Percentiles rank a stretch among this genome's conserved stretches.
Evolutionary conservation across 805 yeast genomes (phyloP).

Genomic region (Teunomyces stri): DNA sequence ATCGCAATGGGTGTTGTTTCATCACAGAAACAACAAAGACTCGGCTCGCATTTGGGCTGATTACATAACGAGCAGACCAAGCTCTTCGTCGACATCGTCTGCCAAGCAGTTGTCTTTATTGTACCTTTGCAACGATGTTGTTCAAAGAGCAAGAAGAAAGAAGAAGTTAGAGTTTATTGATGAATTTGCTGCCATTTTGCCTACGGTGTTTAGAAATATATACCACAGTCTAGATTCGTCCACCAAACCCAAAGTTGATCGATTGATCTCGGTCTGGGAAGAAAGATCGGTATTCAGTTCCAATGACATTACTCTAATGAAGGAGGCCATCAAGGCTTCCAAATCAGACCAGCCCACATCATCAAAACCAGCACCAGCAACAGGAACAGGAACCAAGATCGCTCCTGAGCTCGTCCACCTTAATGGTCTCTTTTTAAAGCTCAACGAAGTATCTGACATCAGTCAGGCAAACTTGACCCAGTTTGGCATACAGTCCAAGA

Average conservation of each 20-base stretch:
- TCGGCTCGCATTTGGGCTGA: conserved; percentile 55
- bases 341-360: conserved; percentile 7
- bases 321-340: conserved; percentile 19
- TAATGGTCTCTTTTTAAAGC: conserved; percentile 27
- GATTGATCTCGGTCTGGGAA: conserved; percentile 58
- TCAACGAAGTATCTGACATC: conserved; percentile 25
- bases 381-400: conserved; percentile 6
- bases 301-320: conserved; percentile 27
- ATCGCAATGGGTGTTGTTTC: conserved; percentile 72
- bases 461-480: conserved; percentile 37
- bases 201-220: conserved; percentile 35
- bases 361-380: background rate
- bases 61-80: conserved; percentile 22
- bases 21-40: conserved; percentile 54
- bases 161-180: conserved; percentile 55
- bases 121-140: conserved; percentile 76
- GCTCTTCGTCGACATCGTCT: conserved; percentile 10
- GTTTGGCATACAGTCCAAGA: conserved; percentile 36
- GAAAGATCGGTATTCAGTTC: conserved; percentile 47
- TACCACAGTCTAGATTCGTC: conserved; percentile 27
- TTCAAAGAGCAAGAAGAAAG: conserved; percentile 71
- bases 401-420: conserved; percentile 32
- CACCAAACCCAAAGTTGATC: conserved; percentile 47
- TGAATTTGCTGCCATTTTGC: conserved; percentile 54
- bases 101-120: conserved; percentile 54